Evolutionary conservation across 208 protist species (phyloP).

Genomic region (Leptomonas seymouri): DNA sequence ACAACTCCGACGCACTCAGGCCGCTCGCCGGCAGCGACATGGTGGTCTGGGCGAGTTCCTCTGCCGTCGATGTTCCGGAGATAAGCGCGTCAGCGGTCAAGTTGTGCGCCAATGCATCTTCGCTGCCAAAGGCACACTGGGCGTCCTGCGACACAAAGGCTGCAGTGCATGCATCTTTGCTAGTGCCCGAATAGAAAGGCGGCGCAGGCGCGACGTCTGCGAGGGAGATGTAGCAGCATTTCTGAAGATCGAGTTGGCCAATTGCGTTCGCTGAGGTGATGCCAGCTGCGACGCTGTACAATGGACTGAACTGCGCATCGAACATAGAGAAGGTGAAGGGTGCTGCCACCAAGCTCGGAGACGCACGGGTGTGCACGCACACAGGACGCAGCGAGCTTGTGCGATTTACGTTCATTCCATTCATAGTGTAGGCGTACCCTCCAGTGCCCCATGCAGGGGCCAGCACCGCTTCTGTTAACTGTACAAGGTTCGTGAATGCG

Average conservation of each 20-base stretch:
- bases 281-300: slow-evolving; percentile 11
- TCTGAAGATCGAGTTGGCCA: slow-evolving; percentile 19
- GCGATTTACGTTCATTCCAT: background rate
- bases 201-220: background rate
- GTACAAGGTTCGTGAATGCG: slow-evolving; percentile 9
- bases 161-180: background rate
- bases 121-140: slow-evolving; percentile 14
- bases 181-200: background rate
- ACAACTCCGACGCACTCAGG: slow-evolving; percentile 21
- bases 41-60: background rate
- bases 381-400: slow-evolving; percentile 10
- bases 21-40: background rate
- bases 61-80: background rate
- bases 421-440: slow-evolving; percentile 19
- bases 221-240: slow-evolving; percentile 13
- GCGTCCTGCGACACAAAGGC: background rate
- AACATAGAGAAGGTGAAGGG: slow-evolving; percentile 36
- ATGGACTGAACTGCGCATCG: slow-evolving; percentile 25
- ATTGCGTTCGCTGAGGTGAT: background rate
- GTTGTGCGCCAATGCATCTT: slow-evolving; percentile 11
- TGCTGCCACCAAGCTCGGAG: background rate
- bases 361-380: slow-evolving; percentile 24
- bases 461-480: slow-evolving; percentile 30
- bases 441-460: slow-evolving; percentile 29
- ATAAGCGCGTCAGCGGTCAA: slow-evolving; percentile 20